Base-by-base conservation (phyloP, 495 filamentous ascomycete species). In the Rostrohypoxylon terebratum region DNA sequence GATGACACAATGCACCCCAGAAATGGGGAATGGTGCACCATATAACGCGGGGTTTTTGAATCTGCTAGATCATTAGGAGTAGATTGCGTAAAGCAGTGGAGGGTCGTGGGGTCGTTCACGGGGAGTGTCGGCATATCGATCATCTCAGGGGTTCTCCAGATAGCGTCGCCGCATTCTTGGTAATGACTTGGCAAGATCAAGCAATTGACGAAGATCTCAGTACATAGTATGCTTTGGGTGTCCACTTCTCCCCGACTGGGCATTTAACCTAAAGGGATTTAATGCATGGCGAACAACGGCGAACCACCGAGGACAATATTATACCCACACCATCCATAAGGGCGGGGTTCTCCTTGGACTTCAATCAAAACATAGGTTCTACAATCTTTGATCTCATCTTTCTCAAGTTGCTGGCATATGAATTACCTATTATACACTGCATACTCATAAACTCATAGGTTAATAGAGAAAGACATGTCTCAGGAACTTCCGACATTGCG, bases 401-500 rank as follows among this genome's bases (percentile, higher is more conserved):
- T 38, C 7, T 38, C 9, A 38, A 38, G 2, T 10, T 13, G 2
- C 36, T 38, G 9, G 4, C 1, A 10, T 38, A 38, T 4, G 11
- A 10, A 1, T 38, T 9, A 10, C 6, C 1, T 4, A 28, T 28
- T 28, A 28, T 28, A 28, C n/a, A n/a, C n/a, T n/a, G n/a, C n/a
- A n/a, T n/a, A n/a, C n/a, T n/a, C n/a, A n/a, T n/a, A n/a, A n/a
- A n/a, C n/a, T n/a, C n/a, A n/a, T n/a, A n/a, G n/a, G n/a, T n/a
- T 8, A 13, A 38, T 13, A 0, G 14, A 14, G 14, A 44, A 14
- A 44, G 2, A 16, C 36, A 65, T 65, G 62, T 18, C 62, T 57
- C n/a, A 36, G 13, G 8, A 55, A 54, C 36, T 65, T 45, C 62
- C 62, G 16, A 65, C 50, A 1, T 47, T 65, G 36, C 62, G 62